phyloP scores from a whole-genome alignment of 441 rosid species.

The Syzygium malaccense region DNA sequence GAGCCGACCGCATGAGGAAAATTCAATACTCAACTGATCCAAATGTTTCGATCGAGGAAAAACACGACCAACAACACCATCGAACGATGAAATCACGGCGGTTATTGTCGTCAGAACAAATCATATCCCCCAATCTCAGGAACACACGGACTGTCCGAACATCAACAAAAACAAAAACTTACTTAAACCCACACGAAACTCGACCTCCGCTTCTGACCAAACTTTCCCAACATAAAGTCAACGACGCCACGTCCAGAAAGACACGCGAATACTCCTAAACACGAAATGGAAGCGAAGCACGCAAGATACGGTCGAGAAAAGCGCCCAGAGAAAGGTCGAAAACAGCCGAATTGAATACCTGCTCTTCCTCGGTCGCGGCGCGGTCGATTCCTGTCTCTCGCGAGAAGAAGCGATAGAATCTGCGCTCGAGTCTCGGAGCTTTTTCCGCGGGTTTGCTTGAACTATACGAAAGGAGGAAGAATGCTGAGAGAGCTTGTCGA shows the following conservation, averaged over 20 bases:
- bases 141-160: not conserved
- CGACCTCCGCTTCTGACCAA: not conserved
- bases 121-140: not conserved
- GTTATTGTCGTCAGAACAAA: not conserved
- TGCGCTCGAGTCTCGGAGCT: not conserved
- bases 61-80: not conserved
- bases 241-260: not conserved
- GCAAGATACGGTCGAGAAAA: not conserved
- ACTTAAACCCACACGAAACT: not conserved
- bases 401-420: not conserved
- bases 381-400: not conserved
- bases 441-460: not conserved
- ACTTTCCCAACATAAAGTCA: not conserved
- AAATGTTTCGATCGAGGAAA: not conserved
- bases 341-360: not conserved
- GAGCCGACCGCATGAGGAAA: not conserved
- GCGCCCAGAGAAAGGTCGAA: too few species aligned
- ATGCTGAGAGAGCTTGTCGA: not conserved
- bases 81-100: not conserved
- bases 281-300: not conserved
- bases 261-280: not conserved
- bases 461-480: not conserved
- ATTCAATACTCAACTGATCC: not conserved
- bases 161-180: not conserved
- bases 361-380: not conserved